phyloP scores from a whole-genome alignment of 208 protist genomes.

The Polymyxa betae region DNA sequence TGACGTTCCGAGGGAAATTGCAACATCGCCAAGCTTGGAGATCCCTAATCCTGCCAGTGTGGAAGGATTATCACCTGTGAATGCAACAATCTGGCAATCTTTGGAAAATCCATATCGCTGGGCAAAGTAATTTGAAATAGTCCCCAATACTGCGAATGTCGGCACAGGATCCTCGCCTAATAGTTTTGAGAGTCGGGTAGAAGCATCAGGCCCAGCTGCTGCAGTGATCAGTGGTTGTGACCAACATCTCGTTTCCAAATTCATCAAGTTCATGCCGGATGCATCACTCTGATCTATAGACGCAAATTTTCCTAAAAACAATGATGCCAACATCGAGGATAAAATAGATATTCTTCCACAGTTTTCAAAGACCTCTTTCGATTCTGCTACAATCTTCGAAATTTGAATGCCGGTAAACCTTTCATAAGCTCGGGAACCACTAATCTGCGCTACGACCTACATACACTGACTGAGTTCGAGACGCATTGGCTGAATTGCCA shows the following conservation, averaged over 20 bases:
- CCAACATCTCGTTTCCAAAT: constrained; percentile 43
- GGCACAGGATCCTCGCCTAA: constrained; percentile 32
- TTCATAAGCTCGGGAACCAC: constrained; percentile 24
- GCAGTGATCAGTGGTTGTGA: not conserved
- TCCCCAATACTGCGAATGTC: not conserved
- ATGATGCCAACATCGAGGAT: not conserved
- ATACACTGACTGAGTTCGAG: not conserved
- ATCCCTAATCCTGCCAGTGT: constrained; percentile 1
- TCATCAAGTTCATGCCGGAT: constrained; percentile 56
- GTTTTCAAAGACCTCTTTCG: not conserved
- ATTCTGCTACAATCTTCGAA: constrained; percentile 8
- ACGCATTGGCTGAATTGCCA: not conserved
- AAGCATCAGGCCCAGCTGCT: not conserved
- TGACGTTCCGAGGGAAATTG: constrained; percentile 26
- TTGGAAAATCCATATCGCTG: not conserved
- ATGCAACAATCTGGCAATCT: not conserved
- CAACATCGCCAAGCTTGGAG: not conserved
- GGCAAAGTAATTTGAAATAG: not conserved
- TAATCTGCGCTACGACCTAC: constrained; percentile 3
- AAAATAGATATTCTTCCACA: constrained; percentile 5
- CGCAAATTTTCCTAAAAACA: constrained; percentile 45
- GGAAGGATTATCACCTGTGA: constrained; percentile 38
- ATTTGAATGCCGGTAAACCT: constrained; percentile 42
- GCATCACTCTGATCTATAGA: constrained; percentile 54
- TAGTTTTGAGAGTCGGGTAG: not conserved